These are phyloP conservation scores for Neurospora sp. DNA, from an alignment of 495 filamentous ascomycete species.

Conservation along the genomic window DNA sequence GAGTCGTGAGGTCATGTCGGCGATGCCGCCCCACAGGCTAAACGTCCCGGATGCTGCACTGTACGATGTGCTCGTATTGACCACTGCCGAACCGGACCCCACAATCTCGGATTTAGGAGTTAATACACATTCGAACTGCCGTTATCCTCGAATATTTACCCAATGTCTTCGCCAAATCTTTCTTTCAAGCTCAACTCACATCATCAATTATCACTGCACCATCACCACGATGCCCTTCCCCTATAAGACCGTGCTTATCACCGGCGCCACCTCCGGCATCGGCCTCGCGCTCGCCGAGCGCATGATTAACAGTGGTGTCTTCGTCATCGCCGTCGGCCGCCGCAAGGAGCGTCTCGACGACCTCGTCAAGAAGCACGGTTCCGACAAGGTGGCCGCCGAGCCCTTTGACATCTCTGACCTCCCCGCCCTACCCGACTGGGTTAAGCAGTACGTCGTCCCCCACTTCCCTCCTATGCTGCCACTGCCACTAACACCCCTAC, in stretches of 20 bases:
- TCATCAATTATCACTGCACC: background rate
- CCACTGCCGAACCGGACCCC: background rate
- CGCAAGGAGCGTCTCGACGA: constrained; percentile 55
- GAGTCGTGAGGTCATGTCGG: background rate
- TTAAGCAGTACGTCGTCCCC: constrained; percentile 39
- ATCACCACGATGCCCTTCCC: constrained; percentile 41
- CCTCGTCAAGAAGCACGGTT: constrained; percentile 49
- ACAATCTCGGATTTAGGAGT: background rate
- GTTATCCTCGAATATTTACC: background rate
- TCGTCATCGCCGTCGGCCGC: constrained; percentile 54
- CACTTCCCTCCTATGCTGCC: too few relatives aligned
- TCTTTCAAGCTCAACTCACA: background rate
- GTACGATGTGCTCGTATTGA: background rate
- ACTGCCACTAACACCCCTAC: background rate
- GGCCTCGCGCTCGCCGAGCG: constrained; percentile 54
- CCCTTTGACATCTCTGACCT: constrained; percentile 57
- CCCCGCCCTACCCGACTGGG: constrained; percentile 48
- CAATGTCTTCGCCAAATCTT: background rate
- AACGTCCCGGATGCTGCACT: background rate
- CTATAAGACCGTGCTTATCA: constrained; percentile 60
- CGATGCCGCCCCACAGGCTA: background rate
- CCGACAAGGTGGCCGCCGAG: constrained; percentile 40
- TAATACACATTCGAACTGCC: background rate
- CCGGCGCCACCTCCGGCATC: constrained; percentile 66
- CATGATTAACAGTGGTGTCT: constrained; percentile 49